Percentiles rank a stretch among this genome's conserved stretches.
Conservation (phyloP, 805 yeast genomes). For the Metschnikowia continentalis region DNA sequence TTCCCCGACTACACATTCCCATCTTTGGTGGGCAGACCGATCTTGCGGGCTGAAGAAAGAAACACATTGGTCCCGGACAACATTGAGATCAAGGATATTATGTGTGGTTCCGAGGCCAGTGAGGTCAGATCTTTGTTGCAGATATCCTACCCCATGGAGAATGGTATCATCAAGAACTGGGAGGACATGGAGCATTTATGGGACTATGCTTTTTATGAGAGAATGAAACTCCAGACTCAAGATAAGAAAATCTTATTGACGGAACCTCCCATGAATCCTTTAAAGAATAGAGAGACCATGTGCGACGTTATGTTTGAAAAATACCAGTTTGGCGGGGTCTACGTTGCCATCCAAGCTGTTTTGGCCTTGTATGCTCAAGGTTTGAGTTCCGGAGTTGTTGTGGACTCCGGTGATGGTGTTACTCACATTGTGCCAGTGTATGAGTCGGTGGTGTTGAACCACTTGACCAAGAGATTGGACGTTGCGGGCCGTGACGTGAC, state of each 20-base stretch:
- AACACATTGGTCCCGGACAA: constrained; percentile 48
- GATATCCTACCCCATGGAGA: constrained; percentile 97
- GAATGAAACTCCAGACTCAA: constrained; percentile 69
- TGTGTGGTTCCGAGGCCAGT: constrained; percentile 97
- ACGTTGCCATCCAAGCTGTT: constrained; percentile 97
- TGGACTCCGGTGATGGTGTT: constrained; percentile 98
- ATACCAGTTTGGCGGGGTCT: constrained; percentile 86
- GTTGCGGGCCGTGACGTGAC: constrained; percentile 99
- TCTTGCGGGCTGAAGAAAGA: constrained; percentile 93
- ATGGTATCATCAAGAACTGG: constrained; percentile 94
- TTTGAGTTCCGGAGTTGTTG: constrained; percentile 93
- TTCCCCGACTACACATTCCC: constrained; percentile 97
- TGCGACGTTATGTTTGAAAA: constrained; percentile 90
- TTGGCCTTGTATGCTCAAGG: constrained; percentile 97
- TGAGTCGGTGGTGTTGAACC: constrained; percentile 94
- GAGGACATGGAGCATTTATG: constrained; percentile 97
- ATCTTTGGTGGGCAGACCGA: constrained; percentile 95
- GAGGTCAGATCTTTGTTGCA: constrained; percentile 86
- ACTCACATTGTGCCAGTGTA: constrained; percentile 98
- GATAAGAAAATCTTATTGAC: constrained; percentile 84
- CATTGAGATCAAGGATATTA: constrained; percentile 84
- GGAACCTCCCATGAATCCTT: constrained; percentile 97
- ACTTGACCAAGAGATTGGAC: constrained; percentile 85
- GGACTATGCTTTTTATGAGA: constrained; percentile 95
- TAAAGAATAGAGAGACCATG: constrained; percentile 86